A percentile compares a stretch with the other conserved stretches of the same genome.
phyloP scores from a whole-genome alignment of 768 basidiomycete species.

The Russula ochroleuca region DNA sequence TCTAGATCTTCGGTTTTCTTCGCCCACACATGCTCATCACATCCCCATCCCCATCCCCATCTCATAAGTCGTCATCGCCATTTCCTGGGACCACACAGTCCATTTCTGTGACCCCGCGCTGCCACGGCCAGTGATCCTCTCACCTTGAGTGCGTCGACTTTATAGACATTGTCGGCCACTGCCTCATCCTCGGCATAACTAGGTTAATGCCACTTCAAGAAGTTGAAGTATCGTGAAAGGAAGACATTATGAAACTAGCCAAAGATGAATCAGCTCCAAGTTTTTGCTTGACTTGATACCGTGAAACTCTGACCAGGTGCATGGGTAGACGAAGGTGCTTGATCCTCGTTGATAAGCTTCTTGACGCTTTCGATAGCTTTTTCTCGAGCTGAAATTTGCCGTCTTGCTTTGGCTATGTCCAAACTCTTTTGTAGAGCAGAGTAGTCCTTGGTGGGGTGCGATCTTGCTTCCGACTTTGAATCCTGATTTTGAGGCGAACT shows the following conservation, averaged over 20 bases:
- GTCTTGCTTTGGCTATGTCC: slow-evolving; percentile 59
- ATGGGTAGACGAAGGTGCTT: not conserved
- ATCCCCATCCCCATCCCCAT: too few species aligned
- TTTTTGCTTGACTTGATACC: not conserved
- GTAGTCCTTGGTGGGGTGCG: slow-evolving; percentile 42
- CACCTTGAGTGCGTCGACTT: slow-evolving; percentile 83
- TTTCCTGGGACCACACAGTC: slow-evolving; percentile 88
- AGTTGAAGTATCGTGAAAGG: not conserved
- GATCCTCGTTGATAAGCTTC: slow-evolving; percentile 44
- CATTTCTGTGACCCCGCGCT: slow-evolving; percentile 84
- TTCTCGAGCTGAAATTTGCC: slow-evolving; percentile 66
- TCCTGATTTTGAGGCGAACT: not conserved
- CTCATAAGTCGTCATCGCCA: slow-evolving; percentile 76
- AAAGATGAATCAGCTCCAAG: not conserved
- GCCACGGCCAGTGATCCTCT: slow-evolving; percentile 53
- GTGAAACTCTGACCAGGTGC: not conserved
- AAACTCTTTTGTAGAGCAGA: slow-evolving; percentile 35
- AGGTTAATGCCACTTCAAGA: not conserved
- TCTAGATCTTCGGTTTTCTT: not conserved
- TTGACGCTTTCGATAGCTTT: slow-evolving; percentile 62
- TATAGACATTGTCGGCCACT: slow-evolving; percentile 72
- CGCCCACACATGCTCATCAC: not conserved
- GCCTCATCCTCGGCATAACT: slow-evolving; percentile 51
- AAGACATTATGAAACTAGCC: not conserved
- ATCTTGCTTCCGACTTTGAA: slow-evolving; percentile 1